phyloP scores from a whole-genome alignment of 352 stramenopile species.

The Phytophthora kernoviae region DNA sequence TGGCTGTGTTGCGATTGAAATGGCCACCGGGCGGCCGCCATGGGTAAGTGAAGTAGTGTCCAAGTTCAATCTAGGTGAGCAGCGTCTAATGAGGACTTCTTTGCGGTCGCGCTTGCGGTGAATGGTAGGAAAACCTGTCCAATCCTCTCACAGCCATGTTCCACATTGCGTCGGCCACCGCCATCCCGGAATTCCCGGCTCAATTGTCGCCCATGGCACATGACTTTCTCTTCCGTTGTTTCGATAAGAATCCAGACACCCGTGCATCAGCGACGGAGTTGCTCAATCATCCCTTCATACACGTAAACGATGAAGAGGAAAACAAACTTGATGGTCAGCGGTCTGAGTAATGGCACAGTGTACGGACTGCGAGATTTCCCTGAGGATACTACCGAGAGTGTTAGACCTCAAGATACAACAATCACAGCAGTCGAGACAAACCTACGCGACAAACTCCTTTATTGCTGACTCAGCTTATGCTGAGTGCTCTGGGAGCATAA shows the following conservation, averaged over 20 bases:
- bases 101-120: not conserved
- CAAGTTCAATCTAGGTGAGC: no score
- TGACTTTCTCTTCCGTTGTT: constrained; percentile 59
- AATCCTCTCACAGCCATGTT: constrained; percentile 86
- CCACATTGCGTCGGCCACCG: constrained; percentile 73
- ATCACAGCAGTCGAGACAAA: not conserved
- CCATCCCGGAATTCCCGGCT: constrained; percentile 50
- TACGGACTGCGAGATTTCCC: not conserved
- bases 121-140: constrained; percentile 62
- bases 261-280: constrained; percentile 88
- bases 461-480: constrained; percentile 4
- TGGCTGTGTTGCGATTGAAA: constrained; percentile 90
- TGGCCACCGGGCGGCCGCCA: constrained; percentile 85
- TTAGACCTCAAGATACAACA: not conserved
- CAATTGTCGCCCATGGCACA: constrained; percentile 43
- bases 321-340: not conserved
- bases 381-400: not conserved
- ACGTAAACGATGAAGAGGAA: constrained; percentile 2
- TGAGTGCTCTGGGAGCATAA: constrained; percentile 11
- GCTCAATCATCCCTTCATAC: constrained; percentile 64
- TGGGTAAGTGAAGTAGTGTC: constrained; percentile 60
- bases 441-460: not conserved
- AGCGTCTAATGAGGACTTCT: not conserved
- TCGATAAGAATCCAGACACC: constrained; percentile 63
- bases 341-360: not conserved